These are phyloP conservation scores for Erodium texanum DNA, from an alignment of 441 rosid species.

Conservation along the genomic window DNA sequence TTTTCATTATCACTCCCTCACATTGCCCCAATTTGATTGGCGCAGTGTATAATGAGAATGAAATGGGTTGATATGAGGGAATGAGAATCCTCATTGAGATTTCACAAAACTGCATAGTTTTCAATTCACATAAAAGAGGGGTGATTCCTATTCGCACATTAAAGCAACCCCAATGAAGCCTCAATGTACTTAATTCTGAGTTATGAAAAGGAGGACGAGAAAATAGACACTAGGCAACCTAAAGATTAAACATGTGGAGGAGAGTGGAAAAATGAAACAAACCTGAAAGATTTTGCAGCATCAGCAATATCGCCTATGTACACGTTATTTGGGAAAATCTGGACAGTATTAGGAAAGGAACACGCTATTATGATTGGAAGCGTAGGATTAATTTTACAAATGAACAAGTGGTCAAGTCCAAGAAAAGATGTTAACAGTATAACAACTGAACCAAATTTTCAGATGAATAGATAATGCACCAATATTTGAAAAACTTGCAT, in stretches of 20 bases:
- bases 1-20: not conserved
- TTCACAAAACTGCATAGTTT: not conserved
- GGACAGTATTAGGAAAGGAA: constrained; percentile 19
- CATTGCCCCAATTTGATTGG: not conserved
- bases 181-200: not conserved
- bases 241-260: constrained; percentile 12
- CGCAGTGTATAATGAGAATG: not conserved
- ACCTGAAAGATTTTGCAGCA: constrained; percentile 79
- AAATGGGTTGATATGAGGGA: not conserved
- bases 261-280: constrained; percentile 18
- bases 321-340: constrained; percentile 83
- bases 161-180: too few relatives aligned
- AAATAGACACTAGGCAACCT: not conserved
- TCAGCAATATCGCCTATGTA: constrained; percentile 66
- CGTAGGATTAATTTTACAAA: not conserved
- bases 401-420: not conserved
- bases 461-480: not conserved
- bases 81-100: not conserved
- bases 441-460: not conserved
- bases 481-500: not conserved
- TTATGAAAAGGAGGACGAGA: not conserved
- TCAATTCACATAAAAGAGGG: too few relatives aligned
- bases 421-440: not conserved
- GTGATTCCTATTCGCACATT: too few relatives aligned
- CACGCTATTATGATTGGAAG: too few relatives aligned